A percentile compares a stretch with the other conserved stretches of the same genome.
Conservation (phyloP, 2,329 filamentous ascomycete genomes). For the Monilinia laxa region DNA sequence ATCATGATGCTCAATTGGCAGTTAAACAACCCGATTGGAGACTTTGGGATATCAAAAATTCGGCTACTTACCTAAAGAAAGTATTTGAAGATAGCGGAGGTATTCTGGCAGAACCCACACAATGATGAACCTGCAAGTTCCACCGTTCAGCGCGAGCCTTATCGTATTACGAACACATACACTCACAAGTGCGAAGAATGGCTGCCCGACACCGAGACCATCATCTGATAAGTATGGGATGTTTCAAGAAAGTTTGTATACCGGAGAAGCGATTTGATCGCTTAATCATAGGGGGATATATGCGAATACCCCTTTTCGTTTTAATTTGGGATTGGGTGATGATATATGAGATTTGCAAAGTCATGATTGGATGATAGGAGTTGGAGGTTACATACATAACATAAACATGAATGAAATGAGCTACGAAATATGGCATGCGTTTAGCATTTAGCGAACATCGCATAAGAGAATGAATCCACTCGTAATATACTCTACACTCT, state of each 20-base stretch:
- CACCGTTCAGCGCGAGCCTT: neutral
- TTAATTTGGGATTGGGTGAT: neutral
- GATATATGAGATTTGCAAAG: neutral
- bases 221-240: too few relatives aligned
- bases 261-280: too few relatives aligned
- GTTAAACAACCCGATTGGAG: slow-evolving; percentile 14
- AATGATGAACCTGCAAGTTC: neutral
- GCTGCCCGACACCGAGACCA: too few relatives aligned
- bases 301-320: neutral
- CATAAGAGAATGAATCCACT: too few relatives aligned
- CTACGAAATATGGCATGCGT: neutral
- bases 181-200: too few relatives aligned
- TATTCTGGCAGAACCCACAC: neutral
- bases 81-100: slow-evolving; percentile 22
- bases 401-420: too few relatives aligned
- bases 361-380: neutral
- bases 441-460: neutral
- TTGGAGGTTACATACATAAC: neutral
- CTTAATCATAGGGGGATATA: too few relatives aligned
- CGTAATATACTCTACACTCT: too few relatives aligned
- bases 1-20: slow-evolving; percentile 6
- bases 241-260: too few relatives aligned
- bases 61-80: slow-evolving; percentile 8
- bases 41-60: slow-evolving; percentile 2
- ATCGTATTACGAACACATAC: neutral